phyloP scores from a whole-genome alignment of 78 protist genomes.

The Cavenderia fasciculata region DNA sequence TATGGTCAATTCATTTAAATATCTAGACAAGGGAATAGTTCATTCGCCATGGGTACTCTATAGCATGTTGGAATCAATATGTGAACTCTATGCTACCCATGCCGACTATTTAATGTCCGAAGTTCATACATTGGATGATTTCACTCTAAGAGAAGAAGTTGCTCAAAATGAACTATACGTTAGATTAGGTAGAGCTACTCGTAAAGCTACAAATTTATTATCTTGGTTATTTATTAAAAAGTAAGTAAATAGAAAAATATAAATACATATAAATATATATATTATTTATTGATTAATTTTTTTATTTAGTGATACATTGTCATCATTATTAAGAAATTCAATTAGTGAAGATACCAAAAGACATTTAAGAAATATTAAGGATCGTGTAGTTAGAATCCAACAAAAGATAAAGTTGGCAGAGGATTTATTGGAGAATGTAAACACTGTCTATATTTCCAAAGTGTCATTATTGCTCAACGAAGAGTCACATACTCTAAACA shows the following conservation, averaged over 20 bases:
- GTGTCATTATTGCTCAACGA: slow-evolving; percentile 47
- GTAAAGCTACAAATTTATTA: slow-evolving; percentile 29
- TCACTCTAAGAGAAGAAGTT: slow-evolving; percentile 13
- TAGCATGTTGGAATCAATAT: slow-evolving; percentile 14
- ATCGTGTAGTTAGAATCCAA: slow-evolving; percentile 29
- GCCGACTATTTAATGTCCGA: slow-evolving; percentile 30
- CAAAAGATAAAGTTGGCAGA: slow-evolving; percentile 47
- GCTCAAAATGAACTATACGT: slow-evolving; percentile 17
- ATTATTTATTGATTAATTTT: background rate
- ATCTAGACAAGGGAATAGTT: background rate
- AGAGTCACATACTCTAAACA: slow-evolving; percentile 57
- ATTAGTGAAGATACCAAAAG: slow-evolving; percentile 10
- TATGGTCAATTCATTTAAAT: slow-evolving; percentile 17
- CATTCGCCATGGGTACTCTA: slow-evolving; percentile 53
- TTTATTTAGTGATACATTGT: slow-evolving; percentile 13
- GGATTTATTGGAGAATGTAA: slow-evolving; percentile 40
- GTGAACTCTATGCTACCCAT: background rate
- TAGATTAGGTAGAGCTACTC: slow-evolving; percentile 51
- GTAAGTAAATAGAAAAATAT: background rate
- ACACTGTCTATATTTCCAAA: slow-evolving; percentile 16
- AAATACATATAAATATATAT: background rate
- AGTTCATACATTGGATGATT: slow-evolving; percentile 43
- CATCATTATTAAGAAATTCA: slow-evolving; percentile 32
- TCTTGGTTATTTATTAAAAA: slow-evolving; percentile 50
- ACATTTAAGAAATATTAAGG: slow-evolving; percentile 18